phyloP scores from a whole-genome alignment of 495 filamentous ascomycete species.

The Astrothelium macrocarpum region DNA sequence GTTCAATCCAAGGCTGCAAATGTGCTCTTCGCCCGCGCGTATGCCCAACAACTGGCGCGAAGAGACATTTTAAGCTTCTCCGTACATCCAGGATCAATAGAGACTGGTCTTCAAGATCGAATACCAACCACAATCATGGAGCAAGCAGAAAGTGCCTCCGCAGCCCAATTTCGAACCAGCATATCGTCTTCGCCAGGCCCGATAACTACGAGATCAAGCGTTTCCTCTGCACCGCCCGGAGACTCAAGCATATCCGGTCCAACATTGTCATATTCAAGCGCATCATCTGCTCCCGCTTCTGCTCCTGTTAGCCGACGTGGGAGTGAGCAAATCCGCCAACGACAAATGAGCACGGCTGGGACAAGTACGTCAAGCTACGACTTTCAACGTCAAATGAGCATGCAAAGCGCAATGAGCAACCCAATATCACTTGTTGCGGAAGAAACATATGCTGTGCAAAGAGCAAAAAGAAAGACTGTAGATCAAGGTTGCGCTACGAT shows the following conservation, averaged over 20 bases:
- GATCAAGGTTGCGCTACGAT: constrained; percentile 37
- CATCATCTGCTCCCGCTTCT: neutral
- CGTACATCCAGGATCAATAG: constrained; percentile 29
- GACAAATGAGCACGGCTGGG: neutral
- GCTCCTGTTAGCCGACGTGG: neutral
- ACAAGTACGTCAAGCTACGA: neutral
- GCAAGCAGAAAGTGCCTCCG: neutral
- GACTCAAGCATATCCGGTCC: neutral
- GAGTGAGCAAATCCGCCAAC: neutral
- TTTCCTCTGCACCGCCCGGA: neutral
- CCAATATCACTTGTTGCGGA: neutral
- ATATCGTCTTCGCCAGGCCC: neutral
- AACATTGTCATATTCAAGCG: neutral
- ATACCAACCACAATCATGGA: neutral
- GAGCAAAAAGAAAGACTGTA: constrained; percentile 18
- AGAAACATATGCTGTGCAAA: neutral
- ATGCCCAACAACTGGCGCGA: constrained; percentile 22
- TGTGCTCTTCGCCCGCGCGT: constrained; percentile 24
- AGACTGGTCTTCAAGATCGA: neutral
- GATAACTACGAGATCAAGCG: neutral
- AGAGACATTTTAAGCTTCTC: constrained; percentile 27
- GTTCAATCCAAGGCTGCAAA: constrained; percentile 30
- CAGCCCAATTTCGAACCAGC: neutral
- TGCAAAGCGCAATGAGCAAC: neutral
- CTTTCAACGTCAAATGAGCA: neutral